Percentiles rank a stretch among this genome's conserved stretches.
phyloP scores from a whole-genome alignment of 2,329 filamentous ascomycete species.

The Fusarium beomiforme region DNA sequence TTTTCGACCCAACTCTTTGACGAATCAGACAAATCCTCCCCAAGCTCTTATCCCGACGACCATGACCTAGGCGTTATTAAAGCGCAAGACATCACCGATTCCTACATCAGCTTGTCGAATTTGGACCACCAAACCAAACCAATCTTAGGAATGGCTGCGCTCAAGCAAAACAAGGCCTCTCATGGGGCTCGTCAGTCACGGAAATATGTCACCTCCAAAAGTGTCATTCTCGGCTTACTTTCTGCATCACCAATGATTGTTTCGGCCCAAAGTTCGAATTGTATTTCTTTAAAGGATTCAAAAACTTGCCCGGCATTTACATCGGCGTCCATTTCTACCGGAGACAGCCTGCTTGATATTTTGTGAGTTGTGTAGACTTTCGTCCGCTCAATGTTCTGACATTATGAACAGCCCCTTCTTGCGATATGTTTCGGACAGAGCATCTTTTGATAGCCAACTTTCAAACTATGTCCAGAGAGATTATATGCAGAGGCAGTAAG shows the following conservation, averaged over 20 bases:
- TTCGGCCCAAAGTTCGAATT: constrained; percentile 51
- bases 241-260: constrained; percentile 44
- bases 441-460: constrained; percentile 82
- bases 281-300: constrained; percentile 77
- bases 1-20: constrained; percentile 10
- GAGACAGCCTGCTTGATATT: constrained; percentile 63
- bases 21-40: constrained; percentile 15
- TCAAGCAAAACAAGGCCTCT: constrained; percentile 1
- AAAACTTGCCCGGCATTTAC: constrained; percentile 77
- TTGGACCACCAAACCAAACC: constrained; percentile 3
- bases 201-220: constrained; percentile 29
- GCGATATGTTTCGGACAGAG: constrained; percentile 77
- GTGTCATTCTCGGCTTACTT: constrained; percentile 40
- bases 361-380: constrained; percentile 64
- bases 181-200: constrained; percentile 24
- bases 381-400: constrained; percentile 16
- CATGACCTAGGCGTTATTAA: constrained; percentile 33
- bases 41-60: constrained; percentile 27
- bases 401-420: constrained; percentile 77
- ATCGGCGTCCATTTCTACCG: constrained; percentile 76
- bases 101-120: constrained; percentile 19
- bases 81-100: constrained; percentile 18
- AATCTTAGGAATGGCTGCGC: constrained; percentile 15
- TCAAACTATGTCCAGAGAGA: constrained; percentile 75
- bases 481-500: constrained; percentile 84